Base-by-base conservation (phyloP, 345 rosid species). In the Camelina sativa region DNA sequence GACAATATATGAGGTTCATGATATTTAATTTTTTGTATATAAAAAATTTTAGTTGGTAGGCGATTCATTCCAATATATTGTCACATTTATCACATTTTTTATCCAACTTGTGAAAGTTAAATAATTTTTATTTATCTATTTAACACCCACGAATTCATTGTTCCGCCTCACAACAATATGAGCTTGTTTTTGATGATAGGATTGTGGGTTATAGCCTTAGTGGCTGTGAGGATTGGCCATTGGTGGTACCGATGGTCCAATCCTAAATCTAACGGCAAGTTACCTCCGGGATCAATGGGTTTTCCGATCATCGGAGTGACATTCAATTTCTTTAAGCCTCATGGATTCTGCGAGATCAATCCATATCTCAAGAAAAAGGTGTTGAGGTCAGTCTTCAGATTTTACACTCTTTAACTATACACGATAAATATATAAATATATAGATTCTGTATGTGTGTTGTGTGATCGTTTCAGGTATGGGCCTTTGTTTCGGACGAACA, bases 391-490 rank as follows among this genome's bases (percentile, higher is more conserved):
- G 8, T 22, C 22, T 22, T 22, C 22, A 22, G 22, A 35, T 44
- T 7, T 15, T 1, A 13, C 23, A 30, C 41, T 44, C 23, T 65
- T 1, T 34, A 6, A 6, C 8, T 34, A 7, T 34, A 34, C 37
- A 34, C 37, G 22, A 22, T 22, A 22, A 30, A 25, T 47, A 2
- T 50, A 65, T 43, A 13, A 22, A 22, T 22, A 22, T 43, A 10
- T 46, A 34, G 25, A 16, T 12, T 16, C 11, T 62, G 20, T 63
- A 13, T 43, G 17, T n/a, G 17, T 43, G 10, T 22, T 59, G 44
- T 25, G 10, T 20, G 48, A 22, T 10, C n/a, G 44, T 77, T 58
- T 59, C 7, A 85, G 87, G 59, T 78, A 83, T 55, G 86, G 87
- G 1, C 69, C 75, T 1, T 6, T 84, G 56, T 87, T 87, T 69